A percentile compares a stretch with the other conserved stretches of the same genome.
These are phyloP conservation scores for Hygrocybe punicea DNA, from an alignment of 768 basidiomycete species.

Conservation along the genomic window DNA sequence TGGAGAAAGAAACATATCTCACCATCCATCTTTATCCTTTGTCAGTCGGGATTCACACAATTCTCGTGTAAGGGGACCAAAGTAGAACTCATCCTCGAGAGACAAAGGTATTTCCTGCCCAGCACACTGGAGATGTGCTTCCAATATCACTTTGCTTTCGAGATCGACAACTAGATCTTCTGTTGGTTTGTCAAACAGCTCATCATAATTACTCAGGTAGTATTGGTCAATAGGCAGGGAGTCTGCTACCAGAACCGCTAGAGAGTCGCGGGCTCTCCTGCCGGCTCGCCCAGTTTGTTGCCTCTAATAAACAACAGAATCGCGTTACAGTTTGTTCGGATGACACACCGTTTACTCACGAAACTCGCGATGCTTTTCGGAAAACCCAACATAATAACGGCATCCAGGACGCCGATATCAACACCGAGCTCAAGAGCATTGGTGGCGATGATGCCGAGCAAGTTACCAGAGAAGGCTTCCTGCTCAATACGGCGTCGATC, in stretches of 20 bases:
- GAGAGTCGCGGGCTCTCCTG: constrained; percentile 72
- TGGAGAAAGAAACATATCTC: constrained; percentile 16
- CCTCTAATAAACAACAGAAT: constrained; percentile 42
- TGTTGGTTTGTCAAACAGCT: constrained; percentile 60
- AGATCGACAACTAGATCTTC: constrained; percentile 69
- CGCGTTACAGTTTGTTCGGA: background rate
- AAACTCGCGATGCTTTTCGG: constrained; percentile 78
- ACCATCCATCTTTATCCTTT: constrained; percentile 82
- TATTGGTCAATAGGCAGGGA: constrained; percentile 68
- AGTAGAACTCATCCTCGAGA: constrained; percentile 62
- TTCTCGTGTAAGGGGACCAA: constrained; percentile 57
- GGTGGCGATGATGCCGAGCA: constrained; percentile 85
- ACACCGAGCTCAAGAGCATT: constrained; percentile 89
- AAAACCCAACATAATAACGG: constrained; percentile 86
- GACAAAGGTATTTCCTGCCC: constrained; percentile 81
- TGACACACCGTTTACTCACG: constrained; percentile 39
- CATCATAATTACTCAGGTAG: constrained; percentile 65
- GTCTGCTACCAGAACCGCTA: constrained; percentile 72
- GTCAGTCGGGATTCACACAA: constrained; percentile 60
- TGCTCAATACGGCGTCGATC: constrained; percentile 81
- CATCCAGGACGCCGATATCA: constrained; percentile 87
- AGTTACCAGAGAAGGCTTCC: constrained; percentile 79
- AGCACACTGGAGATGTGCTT: constrained; percentile 87
- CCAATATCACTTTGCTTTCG: constrained; percentile 69
- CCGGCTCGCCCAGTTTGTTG: constrained; percentile 91